Base-by-base conservation (phyloP, 495 filamentous ascomycete genomes). In the Xylaria sp. region DNA sequence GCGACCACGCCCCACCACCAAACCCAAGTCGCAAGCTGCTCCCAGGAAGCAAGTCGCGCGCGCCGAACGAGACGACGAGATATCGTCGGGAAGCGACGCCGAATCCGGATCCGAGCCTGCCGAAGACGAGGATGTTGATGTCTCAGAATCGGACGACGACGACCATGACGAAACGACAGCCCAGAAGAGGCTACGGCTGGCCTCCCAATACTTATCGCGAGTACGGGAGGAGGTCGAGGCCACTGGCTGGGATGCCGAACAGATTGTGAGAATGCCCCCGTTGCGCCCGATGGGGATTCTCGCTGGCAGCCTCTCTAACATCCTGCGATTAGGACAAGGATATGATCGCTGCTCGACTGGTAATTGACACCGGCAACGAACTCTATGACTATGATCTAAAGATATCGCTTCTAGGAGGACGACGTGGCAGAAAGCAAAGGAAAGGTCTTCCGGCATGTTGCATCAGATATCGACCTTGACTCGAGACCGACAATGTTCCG, bases 341-440 rank as follows among this genome's bases (percentile, higher is more conserved):
- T 59, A 65, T 71, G 50, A 71, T 71, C 35, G 69, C 69, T 57
- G 61, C 61, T 29, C 69, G 69, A 57, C 33, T 71, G 69, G 67
- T 69, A 69, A 69, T 17, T 50, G 62, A 6, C 43, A 48, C 44
- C 44, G 7, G 48, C 21, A 17, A n/a, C 31, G 2, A 24, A n/a
- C 57, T n/a, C 11, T 69, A 33, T 58, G n/a, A 19, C n/a, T n/a
- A 21, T 43, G 1, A 52, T 53, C 67, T 69, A 62, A 69, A 61
- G 33, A 8, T 41, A 11, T 66, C 9, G n/a, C 41, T 35, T 69
- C 70, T 82, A 98, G 70, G 90, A 94, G 79, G 93, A 98, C 81
- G 96, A 97, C 79, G 94, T 94, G 53, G 95, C 97, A 33, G 95
- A 97, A 79, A 88, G 90, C 62, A 98, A 98, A 84, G 96, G 96